A percentile compares a stretch with the other conserved stretches of the same genome.
phyloP scores from a whole-genome alignment of 306 rosid species.

The Vicia sativa region DNA sequence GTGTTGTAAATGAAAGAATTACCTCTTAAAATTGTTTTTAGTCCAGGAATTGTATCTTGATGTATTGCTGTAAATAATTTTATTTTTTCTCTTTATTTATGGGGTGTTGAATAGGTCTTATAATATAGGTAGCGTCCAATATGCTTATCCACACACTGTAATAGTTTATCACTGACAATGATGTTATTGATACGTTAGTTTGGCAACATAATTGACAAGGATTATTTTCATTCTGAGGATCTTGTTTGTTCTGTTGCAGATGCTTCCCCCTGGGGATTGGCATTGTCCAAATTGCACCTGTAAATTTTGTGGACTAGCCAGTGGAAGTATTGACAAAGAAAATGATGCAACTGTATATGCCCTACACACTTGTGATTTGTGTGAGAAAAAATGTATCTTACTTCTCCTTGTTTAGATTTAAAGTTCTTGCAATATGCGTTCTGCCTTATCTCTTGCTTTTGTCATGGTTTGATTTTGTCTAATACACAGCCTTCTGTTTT shows the following conservation, averaged over 20 bases:
- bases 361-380: conserved; percentile 62
- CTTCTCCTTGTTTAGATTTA: conserved; percentile 33
- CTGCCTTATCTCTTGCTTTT: conserved; percentile 21
- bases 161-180: conserved; percentile 8
- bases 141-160: neutral
- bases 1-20: conserved; percentile 8
- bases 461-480: conserved; percentile 33
- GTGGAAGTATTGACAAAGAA: conserved; percentile 44
- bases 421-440: conserved; percentile 30
- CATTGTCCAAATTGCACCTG: conserved; percentile 93
- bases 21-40: neutral
- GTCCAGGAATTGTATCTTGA: neutral
- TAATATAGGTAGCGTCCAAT: neutral
- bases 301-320: conserved; percentile 75
- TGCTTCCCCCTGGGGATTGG: conserved; percentile 96
- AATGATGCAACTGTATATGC: conserved; percentile 41
- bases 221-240: conserved; percentile 32
- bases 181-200: conserved; percentile 25
- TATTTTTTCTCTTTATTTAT: neutral
- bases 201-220: conserved; percentile 29
- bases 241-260: conserved; percentile 56
- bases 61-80: neutral
- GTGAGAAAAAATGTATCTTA: conserved; percentile 88
- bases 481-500: conserved; percentile 33
- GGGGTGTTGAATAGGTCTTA: conserved; percentile 19